Base-by-base conservation (phyloP, 2,329 filamentous ascomycete genomes). In the Microsporum canis region DNA sequence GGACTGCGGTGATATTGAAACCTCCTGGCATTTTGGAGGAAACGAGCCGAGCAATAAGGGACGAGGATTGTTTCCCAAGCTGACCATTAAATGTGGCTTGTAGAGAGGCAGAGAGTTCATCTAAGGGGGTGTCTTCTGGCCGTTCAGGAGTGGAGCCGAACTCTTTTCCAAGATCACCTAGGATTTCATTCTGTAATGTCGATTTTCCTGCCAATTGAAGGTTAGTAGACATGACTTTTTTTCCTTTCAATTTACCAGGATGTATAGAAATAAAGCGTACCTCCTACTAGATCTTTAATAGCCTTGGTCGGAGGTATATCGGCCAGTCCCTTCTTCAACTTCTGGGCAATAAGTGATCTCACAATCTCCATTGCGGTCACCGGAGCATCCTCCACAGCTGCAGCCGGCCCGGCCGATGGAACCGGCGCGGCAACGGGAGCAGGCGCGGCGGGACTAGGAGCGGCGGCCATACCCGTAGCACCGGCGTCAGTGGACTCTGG, bases 21-120 rank as follows among this genome's bases (percentile, higher is more conserved):
- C 94, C 94, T 79, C 92, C 94, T 56, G 94, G 94, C 94, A 99
- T 99, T 79, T 99, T 99, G 34, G 94, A 96, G 1, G 94, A 97
- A 49, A 99, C 94, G 73, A 99, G 80, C 68, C 94, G 88, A 57
- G 94, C 94, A 73, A 99, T 88, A 61, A 99, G 83, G 2, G 91
- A 95, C 60, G 89, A 88, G 0, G 94, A 95, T 69, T 96, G 91
- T 78, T 99, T 99, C 75, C 94, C 94, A 64, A 99, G 85, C 78
- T 96, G 92, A 68, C 94, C 94, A 77, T 96, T 94, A 79, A 99
- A 99, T n/a, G 92, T 97, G 55, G 89, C 87, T 78, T 99, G 94
- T 88, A 99, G 96, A 6, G 94, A 82, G 60, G 89, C 90, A 79
- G 91, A 89, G 63, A 99, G 83, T 77, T 99, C 94, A 74, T 99